These are phyloP conservation scores for Corinectria fuckeliana DNA, from an alignment of 2,329 filamentous ascomycete genomes.

Conservation along the genomic window DNA sequence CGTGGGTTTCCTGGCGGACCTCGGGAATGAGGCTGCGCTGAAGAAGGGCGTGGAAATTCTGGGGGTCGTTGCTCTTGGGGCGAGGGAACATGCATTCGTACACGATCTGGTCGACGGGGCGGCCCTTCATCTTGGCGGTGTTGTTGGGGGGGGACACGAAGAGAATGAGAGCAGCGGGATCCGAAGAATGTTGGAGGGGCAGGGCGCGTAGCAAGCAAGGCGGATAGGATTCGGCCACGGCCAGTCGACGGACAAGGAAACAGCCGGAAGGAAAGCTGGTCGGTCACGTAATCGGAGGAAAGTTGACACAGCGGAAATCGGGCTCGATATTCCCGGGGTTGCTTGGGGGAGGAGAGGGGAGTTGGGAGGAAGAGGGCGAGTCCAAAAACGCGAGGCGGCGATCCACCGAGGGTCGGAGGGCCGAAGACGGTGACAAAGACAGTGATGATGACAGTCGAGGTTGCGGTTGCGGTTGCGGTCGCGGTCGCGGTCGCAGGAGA, in stretches of 20 bases:
- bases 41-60: slow-evolving; percentile 73
- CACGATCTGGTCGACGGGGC: slow-evolving; percentile 73
- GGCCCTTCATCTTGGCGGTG: slow-evolving; percentile 69
- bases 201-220: not conserved
- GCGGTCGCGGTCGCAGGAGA: not conserved
- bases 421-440: not conserved
- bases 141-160: not conserved
- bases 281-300: slow-evolving; percentile 30
- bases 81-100: slow-evolving; percentile 77
- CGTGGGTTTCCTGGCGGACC: slow-evolving; percentile 78
- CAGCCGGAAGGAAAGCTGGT: slow-evolving; percentile 12
- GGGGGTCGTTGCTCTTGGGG: slow-evolving; percentile 70
- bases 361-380: slow-evolving; percentile 4
- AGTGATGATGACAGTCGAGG: not conserved
- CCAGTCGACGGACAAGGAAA: slow-evolving; percentile 10
- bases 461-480: slow-evolving; percentile 7
- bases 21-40: slow-evolving; percentile 76
- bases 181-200: not conserved
- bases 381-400: not conserved
- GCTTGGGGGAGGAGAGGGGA: not conserved
- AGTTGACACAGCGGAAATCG: slow-evolving; percentile 15
- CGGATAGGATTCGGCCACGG: not conserved
- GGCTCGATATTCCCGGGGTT: not conserved
- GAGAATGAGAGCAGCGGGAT: not conserved
- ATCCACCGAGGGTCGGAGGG: slow-evolving; percentile 15